These are phyloP conservation scores for Encephalitozoon hellem DNA, from an alignment of 371 early-diverging fungal species.

Conservation along the genomic window DNA sequence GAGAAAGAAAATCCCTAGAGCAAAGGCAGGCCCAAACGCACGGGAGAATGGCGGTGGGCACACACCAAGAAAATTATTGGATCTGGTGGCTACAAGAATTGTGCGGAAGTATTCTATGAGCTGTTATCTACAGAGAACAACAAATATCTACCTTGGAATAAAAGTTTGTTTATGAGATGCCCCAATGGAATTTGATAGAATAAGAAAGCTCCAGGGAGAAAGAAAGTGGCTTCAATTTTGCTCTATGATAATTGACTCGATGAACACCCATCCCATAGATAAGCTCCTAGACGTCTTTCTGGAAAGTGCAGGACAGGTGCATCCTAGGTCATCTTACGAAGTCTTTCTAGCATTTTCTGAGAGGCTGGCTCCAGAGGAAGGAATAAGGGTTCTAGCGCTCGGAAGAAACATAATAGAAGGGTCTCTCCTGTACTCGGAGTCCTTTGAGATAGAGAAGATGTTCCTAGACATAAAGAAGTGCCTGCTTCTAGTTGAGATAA, in stretches of 20 bases:
- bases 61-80: no score
- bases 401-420: not conserved
- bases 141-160: not conserved
- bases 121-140: not conserved
- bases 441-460: conserved; percentile 1
- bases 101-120: no score
- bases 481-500: conserved; percentile 5
- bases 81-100: no score
- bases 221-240: conserved; percentile 5
- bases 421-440: conserved; percentile 1
- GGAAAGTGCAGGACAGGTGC: not conserved
- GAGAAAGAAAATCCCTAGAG: not conserved
- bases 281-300: not conserved
- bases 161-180: conserved; percentile 9
- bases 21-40: not conserved
- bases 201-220: not conserved
- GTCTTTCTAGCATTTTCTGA: not conserved
- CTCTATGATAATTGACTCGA: not conserved
- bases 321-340: conserved; percentile 1
- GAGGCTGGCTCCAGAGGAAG: not conserved
- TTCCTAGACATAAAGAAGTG: conserved; percentile 10
- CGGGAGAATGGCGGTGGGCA: not conserved
- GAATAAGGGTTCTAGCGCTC: not conserved
- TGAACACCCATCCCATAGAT: not conserved
- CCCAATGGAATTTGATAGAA: not conserved